A percentile compares a stretch with the other conserved stretches of the same genome.
Evolutionary conservation across 495 filamentous ascomycete genomes (phyloP).

Genomic region (Neurospora hispaniola): DNA sequence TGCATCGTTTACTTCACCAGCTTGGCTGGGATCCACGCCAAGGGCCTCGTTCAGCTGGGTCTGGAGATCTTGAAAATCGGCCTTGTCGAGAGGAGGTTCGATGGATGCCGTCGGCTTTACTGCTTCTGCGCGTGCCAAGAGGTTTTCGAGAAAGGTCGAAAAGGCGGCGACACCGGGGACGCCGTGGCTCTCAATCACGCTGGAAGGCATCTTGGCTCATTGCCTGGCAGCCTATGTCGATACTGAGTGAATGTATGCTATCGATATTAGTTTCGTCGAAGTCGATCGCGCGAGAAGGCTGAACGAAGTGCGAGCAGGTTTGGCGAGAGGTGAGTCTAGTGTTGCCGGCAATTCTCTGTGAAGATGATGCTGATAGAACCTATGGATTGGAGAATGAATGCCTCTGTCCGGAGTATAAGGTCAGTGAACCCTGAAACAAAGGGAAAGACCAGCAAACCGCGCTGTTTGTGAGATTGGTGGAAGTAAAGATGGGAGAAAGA

Average conservation of each 20-base stretch:
- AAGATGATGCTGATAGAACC: neutral
- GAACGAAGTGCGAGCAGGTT: neutral
- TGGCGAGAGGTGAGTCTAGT: neutral
- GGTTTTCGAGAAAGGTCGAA: constrained; percentile 43
- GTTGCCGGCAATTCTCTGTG: neutral
- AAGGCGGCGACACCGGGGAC: constrained; percentile 47
- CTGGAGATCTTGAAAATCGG: constrained; percentile 42
- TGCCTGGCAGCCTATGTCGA: neutral
- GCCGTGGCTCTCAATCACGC: constrained; percentile 31
- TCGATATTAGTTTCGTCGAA: neutral
- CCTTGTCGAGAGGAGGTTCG: constrained; percentile 66
- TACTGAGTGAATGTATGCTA: neutral
- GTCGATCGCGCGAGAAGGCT: neutral
- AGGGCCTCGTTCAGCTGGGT: constrained; percentile 30
- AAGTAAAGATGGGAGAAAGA: neutral
- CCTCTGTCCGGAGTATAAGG: neutral
- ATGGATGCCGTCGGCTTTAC: constrained; percentile 57
- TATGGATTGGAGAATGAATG: neutral
- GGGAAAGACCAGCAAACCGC: neutral
- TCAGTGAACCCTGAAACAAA: neutral
- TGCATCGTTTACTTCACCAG: constrained; percentile 15
- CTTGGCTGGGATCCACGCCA: constrained; percentile 7
- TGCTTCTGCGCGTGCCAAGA: constrained; percentile 53
- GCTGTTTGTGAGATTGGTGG: neutral
- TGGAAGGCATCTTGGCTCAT: constrained; percentile 29